These are phyloP conservation scores for Neostapfia colusana DNA, from an alignment of 176 grass and related monocot species.

Conservation along the genomic window DNA sequence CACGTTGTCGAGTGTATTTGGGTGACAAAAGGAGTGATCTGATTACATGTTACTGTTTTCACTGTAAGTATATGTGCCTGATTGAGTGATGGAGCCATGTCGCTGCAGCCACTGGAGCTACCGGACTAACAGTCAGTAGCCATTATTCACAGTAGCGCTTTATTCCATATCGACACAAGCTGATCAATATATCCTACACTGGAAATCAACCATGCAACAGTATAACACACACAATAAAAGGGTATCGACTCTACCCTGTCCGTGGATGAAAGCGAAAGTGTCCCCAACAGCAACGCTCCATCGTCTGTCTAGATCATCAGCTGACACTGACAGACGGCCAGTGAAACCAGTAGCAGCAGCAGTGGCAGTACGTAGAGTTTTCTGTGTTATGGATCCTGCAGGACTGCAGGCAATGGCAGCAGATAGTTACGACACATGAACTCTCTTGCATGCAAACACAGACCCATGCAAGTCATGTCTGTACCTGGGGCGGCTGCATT, in stretches of 20 bases:
- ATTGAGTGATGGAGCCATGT: no score
- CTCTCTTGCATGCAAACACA: not conserved
- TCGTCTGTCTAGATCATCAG: slow-evolving; percentile 7
- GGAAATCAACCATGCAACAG: slow-evolving; percentile 10
- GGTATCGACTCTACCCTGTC: slow-evolving; percentile 33
- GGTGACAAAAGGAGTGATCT: no score
- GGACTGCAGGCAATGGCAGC: not conserved
- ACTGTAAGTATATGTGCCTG: no score
- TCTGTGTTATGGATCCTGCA: slow-evolving; percentile 22
- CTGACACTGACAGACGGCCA: slow-evolving; percentile 6
- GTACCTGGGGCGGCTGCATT: slow-evolving; percentile 21
- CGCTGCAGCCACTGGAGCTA: no score
- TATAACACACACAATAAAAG: slow-evolving; percentile 3
- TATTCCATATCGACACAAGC: slow-evolving; percentile 28
- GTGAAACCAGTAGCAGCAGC: slow-evolving; percentile 22
- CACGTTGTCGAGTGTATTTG: no score
- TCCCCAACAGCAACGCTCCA: not conserved
- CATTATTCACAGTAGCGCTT: slow-evolving; percentile 33
- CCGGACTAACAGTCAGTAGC: not conserved
- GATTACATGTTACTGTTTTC: no score
- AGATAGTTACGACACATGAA: not conserved
- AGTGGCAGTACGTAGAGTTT: slow-evolving; percentile 28
- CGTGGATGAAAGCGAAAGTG: slow-evolving; percentile 1
- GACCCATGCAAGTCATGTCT: not conserved
- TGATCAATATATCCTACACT: not conserved